phyloP scores from a whole-genome alignment of 2,329 filamentous ascomycete genomes.

The Eutypa lata region DNA sequence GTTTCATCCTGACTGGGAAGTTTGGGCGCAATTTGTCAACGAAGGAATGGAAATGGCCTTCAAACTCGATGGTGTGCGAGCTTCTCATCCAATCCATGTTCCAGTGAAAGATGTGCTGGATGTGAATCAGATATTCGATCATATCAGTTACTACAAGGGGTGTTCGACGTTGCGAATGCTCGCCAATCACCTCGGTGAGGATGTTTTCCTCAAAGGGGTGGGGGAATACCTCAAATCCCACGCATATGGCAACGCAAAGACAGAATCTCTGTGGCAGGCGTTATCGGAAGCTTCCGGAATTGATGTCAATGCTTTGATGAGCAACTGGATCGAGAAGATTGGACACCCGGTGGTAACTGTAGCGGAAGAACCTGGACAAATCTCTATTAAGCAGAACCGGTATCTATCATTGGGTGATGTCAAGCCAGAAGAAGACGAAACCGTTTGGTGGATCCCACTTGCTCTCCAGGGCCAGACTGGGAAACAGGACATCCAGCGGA shows the following conservation, averaged over 20 bases:
- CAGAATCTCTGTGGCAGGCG: slow-evolving; percentile 85
- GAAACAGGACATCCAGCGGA: slow-evolving; percentile 57
- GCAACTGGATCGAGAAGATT: slow-evolving; percentile 92
- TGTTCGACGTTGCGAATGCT: slow-evolving; percentile 97
- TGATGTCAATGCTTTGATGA: slow-evolving; percentile 85
- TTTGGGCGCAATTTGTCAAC: slow-evolving; percentile 96
- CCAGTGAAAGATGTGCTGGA: slow-evolving; percentile 90
- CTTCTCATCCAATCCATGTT: slow-evolving; percentile 94
- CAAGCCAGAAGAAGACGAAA: slow-evolving; percentile 85
- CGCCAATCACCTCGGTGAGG: slow-evolving; percentile 80
- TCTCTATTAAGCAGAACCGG: slow-evolving; percentile 78
- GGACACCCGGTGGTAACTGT: slow-evolving; percentile 90
- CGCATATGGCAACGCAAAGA: slow-evolving; percentile 86
- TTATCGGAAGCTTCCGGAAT: slow-evolving; percentile 83
- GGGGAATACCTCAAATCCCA: slow-evolving; percentile 85
- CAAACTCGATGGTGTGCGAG: slow-evolving; percentile 81
- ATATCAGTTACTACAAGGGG: slow-evolving; percentile 94
- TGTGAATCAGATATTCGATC: slow-evolving; percentile 96
- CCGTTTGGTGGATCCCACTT: slow-evolving; percentile 93
- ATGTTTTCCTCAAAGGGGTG: slow-evolving; percentile 88
- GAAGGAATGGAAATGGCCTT: slow-evolving; percentile 93
- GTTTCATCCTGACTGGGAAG: slow-evolving; percentile 93
- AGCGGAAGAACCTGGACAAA: slow-evolving; percentile 76
- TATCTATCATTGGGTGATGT: slow-evolving; percentile 92
- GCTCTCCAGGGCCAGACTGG: slow-evolving; percentile 74